A percentile compares a stretch with the other conserved stretches of the same genome.
Evolutionary conservation across 768 basidiomycete species (phyloP).

Genomic region (Lactarius psammicola): DNA sequence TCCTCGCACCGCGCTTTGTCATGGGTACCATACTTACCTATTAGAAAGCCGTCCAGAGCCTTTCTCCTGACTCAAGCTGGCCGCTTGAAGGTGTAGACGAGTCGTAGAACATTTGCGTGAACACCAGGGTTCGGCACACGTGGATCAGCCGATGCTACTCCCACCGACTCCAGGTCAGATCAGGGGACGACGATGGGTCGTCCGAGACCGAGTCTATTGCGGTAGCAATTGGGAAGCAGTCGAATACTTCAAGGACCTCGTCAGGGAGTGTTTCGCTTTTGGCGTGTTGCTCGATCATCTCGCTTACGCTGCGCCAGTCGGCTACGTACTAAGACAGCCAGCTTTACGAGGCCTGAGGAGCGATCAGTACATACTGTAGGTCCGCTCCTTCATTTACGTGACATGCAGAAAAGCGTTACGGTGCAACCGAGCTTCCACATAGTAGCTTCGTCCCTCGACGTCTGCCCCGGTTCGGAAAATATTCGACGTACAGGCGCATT

Average conservation of each 20-base stretch:
- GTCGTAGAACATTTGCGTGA: neutral
- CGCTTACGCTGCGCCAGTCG: neutral
- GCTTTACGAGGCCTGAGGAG: no score
- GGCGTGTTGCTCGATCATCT: no score
- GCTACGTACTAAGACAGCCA: no score
- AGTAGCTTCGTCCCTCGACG: neutral
- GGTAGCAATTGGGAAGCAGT: neutral
- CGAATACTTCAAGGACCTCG: no score
- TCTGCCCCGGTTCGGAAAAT: neutral
- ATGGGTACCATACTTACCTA: conserved; percentile 5
- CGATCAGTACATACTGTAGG: neutral
- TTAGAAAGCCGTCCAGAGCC: neutral
- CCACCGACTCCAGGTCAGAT: neutral
- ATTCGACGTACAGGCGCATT: neutral
- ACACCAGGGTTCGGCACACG: neutral
- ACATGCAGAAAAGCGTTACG: neutral
- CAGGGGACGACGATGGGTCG: neutral
- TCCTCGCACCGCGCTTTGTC: neutral
- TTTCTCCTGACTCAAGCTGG: neutral
- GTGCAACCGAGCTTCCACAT: neutral
- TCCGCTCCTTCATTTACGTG: neutral
- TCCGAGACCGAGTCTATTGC: neutral
- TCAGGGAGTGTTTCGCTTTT: no score
- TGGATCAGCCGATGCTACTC: neutral
- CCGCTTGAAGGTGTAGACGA: neutral